Base-by-base conservation (phyloP, 2,329 filamentous ascomycete genomes). In the Colletotrichum simmondsii region DNA sequence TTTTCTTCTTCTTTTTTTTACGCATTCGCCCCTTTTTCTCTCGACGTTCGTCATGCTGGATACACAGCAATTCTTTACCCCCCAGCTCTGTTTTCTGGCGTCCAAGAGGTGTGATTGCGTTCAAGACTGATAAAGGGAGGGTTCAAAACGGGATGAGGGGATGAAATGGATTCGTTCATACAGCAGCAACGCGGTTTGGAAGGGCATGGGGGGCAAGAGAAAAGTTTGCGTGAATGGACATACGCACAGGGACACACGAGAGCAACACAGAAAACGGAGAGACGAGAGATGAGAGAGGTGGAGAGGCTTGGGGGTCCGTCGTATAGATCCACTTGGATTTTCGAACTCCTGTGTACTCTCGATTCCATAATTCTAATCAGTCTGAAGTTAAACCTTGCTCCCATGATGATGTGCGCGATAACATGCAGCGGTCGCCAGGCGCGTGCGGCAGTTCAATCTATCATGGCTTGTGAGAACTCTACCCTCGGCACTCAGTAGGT, bases 311-410 rank as follows among this genome's bases (percentile, higher is more conserved):
- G 66, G 46, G 32, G 37, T 61, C 66, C 22, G 12, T 70, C 65
- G 61, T 70, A 72, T 70, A 72, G 65, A 60, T 60, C 66, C 70
- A 19, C 58, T 56, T 70, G 62, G 59, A 56, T 54, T 69, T 69
- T 69, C 37, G 32, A 72, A 69, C 46, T 60, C 56, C 46, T 42
- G 42, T 59, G 42, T 59, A 46, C 70, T 59, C 65, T 57, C 53
- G 59, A 58, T 69, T 60, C 58, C 70, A 53, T 72, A 72, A 72
- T 72, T 71, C 53, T 72, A 72, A 72, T 70, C 42, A 72, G 42
- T 60, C 35, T 60, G 19, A 58, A 58, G 35, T 22, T n/a, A 24
- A n/a, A 1, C 30, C 6, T 16, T 24, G 28, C 4, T 19, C 28
- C n/a, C 22, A 14, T 24, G 8, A 19, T 16, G 24, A 30, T 26